These are phyloP conservation scores for Amborella trichopoda DNA, from an alignment of 164 flowering plant genomes.

Conservation along the genomic window DNA sequence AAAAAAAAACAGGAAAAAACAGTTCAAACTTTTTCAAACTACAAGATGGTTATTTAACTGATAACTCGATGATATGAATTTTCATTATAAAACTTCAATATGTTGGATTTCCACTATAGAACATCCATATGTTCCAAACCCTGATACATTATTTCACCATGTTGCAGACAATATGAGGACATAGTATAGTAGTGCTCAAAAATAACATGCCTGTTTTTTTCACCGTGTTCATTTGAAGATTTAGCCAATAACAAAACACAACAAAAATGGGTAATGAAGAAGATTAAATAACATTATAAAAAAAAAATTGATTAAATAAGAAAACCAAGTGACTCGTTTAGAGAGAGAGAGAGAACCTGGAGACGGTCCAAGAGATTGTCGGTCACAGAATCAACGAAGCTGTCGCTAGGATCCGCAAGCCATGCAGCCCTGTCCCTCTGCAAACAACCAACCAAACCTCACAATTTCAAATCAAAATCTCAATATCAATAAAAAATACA, in stretches of 20 bases:
- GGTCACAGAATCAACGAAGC: slow-evolving; percentile 66
- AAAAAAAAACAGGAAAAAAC: too few species aligned
- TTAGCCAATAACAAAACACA: background rate
- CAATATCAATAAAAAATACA: background rate
- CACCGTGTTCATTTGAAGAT: background rate
- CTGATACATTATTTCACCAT: too few species aligned
- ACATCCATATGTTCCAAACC: too few species aligned
- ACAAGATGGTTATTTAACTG: too few species aligned
- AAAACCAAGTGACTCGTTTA: background rate
- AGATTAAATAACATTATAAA: background rate
- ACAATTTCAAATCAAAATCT: background rate
- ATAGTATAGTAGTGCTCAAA: background rate
- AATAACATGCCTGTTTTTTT: background rate
- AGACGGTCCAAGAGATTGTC: slow-evolving; percentile 83
- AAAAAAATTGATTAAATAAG: background rate
- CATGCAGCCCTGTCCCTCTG: slow-evolving; percentile 96
- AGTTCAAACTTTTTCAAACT: too few species aligned
- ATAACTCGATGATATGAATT: too few species aligned
- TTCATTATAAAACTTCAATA: too few species aligned
- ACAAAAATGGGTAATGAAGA: background rate
- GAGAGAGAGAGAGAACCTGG: slow-evolving; percentile 31
- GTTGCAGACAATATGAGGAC: background rate
- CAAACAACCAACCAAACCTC: slow-evolving; percentile 1
- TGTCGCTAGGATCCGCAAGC: slow-evolving; percentile 56
- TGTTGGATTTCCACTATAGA: too few species aligned